Evolutionary conservation across 345 rosid species (phyloP).

Genomic region (Hibiscus tridactylites): DNA sequence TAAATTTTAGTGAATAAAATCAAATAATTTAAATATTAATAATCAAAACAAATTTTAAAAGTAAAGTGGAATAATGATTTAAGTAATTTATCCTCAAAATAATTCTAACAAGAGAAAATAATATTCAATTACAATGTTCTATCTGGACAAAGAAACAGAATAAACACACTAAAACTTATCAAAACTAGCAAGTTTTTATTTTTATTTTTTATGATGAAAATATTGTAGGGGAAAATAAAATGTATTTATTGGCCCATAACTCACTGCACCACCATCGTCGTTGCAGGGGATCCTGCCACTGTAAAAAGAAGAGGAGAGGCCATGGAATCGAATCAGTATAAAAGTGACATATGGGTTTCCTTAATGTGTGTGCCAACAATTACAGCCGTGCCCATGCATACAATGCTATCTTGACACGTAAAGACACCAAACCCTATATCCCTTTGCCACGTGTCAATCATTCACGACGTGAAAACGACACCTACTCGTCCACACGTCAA

Average conservation of each 20-base stretch:
- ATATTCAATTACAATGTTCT: too few species aligned
- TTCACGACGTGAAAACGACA: neutral
- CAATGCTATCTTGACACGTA: constrained; percentile 3
- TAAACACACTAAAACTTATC: too few species aligned
- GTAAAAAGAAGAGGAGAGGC: neutral
- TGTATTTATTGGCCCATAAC: neutral
- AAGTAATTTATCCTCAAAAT: too few species aligned
- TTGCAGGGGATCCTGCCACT: neutral
- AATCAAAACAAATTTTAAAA: too few species aligned
- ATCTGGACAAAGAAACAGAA: too few species aligned
- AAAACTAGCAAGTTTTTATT: too few species aligned
- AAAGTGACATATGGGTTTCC: neutral
- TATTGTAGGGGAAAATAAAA: neutral
- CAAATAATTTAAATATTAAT: too few species aligned
- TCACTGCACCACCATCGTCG: neutral
- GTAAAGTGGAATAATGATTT: too few species aligned
- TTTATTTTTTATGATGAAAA: too few species aligned
- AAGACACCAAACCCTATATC: neutral
- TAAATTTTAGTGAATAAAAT: too few species aligned
- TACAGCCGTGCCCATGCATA: constrained; percentile 9
- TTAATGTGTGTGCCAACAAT: constrained; percentile 15
- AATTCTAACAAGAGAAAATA: too few species aligned
- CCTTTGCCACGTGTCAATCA: constrained; percentile 5
- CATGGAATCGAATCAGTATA: neutral
- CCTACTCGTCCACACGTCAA: constrained; percentile 3